A percentile compares a stretch with the other conserved stretches of the same genome.
Evolutionary conservation across 1,284 basidiomycete species (phyloP).

Genomic region (Naganishia cerealis): DNA sequence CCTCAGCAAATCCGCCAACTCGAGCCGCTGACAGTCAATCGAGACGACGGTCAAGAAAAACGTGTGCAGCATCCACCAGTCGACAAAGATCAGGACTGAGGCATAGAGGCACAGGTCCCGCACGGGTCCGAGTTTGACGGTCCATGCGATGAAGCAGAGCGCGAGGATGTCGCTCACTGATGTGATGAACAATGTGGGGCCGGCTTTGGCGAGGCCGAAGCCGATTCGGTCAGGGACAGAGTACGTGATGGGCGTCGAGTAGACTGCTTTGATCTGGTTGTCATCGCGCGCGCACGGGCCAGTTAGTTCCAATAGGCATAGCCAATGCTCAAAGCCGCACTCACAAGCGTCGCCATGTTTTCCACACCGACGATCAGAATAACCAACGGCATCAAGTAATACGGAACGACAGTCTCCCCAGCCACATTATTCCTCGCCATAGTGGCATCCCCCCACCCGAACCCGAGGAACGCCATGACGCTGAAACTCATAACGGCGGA

Average conservation of each 20-base stretch:
- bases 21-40: slow-evolving; percentile 60
- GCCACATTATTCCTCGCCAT: slow-evolving; percentile 31
- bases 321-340: slow-evolving; percentile 39
- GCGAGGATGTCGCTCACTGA: slow-evolving; percentile 83
- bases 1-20: slow-evolving; percentile 52
- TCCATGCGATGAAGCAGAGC: slow-evolving; percentile 73
- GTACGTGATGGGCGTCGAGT: slow-evolving; percentile 81
- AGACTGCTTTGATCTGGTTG: slow-evolving; percentile 77
- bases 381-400: slow-evolving; percentile 78
- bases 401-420: slow-evolving; percentile 50
- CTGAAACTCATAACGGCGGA: slow-evolving; percentile 91
- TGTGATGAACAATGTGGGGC: slow-evolving; percentile 86
- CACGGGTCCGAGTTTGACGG: slow-evolving; percentile 72
- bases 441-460: slow-evolving; percentile 46
- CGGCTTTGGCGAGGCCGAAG: slow-evolving; percentile 79
- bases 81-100: slow-evolving; percentile 87
- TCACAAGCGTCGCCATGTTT: slow-evolving; percentile 91
- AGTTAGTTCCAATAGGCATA: slow-evolving; percentile 9
- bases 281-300: background rate
- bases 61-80: slow-evolving; percentile 72
- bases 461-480: slow-evolving; percentile 58
- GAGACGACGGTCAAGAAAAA: slow-evolving; percentile 61
- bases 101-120: slow-evolving; percentile 92
- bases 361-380: slow-evolving; percentile 94
- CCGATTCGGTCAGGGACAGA: slow-evolving; percentile 91